Evolutionary conservation across 257 asterid genomes (phyloP), one percentile per base, ranked within the genome.

Genomic region (Solanum commersonii): DNA sequence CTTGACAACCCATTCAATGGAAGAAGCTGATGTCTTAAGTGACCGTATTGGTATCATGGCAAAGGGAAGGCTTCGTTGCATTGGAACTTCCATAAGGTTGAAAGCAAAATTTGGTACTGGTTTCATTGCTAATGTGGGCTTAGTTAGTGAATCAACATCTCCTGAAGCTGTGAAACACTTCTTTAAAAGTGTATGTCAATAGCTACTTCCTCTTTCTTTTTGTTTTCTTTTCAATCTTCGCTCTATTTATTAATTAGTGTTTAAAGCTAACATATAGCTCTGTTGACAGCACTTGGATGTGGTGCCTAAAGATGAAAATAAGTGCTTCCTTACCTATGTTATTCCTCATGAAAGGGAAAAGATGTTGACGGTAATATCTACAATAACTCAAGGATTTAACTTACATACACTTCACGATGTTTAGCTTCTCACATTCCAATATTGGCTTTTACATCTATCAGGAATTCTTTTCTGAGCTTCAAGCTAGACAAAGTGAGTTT

Each of bases 1-100:
- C 86, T 91, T 96, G 71, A 96, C 99, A 16, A 96, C 98, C 85
- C 99, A 96, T 94, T 95, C 99, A 20, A 96, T 96, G 99, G 98
- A 96, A 89, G 98, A 96, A 91, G 99, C 98, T 73, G 99, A 96
- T 87, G 92, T 95, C 86, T 93, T 96, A 90, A 92, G 98, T 67
- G 99, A 95, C 85, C 93, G 98, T 79, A 94, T 95, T 60, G 99
- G 96, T 78, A 95, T 95, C 87, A 95, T 96, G 98, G 99, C 99
- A 76, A 96, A 96, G 92, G 99, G 99, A 87, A 94, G 94, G 92
- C 98, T 96, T 88, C 97, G 99, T 73, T 96, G 99, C 92, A 92
- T 96, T 88, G 99, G 99, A 91, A 95, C 99, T 85, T 96, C 99
- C 35, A 93, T 96, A 83, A 93, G 98, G 94, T 89, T 96, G 91